A percentile compares a stretch with the other conserved stretches of the same genome.
phyloP scores from a whole-genome alignment of 163 green algal genomes.

The Scenedesmus sp. region DNA sequence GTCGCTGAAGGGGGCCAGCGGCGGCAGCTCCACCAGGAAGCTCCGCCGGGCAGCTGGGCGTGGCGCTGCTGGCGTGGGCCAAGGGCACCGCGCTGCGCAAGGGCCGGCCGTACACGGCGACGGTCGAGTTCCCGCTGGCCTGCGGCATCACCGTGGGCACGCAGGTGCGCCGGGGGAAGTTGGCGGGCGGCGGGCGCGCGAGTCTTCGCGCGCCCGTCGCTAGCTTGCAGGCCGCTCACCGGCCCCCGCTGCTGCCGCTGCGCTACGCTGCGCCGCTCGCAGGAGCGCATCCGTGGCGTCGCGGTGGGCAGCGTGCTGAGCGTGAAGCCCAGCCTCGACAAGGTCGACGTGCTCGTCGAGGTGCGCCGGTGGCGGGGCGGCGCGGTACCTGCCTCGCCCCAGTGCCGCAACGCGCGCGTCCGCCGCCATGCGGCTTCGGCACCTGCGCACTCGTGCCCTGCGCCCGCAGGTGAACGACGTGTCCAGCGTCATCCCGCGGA shows the following conservation, averaged over 20 bases:
- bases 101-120: slow-evolving; percentile 71
- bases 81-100: slow-evolving; percentile 55
- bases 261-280: no score
- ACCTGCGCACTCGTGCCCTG: no score
- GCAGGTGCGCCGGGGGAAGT: slow-evolving; percentile 61
- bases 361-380: slow-evolving; percentile 41
- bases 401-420: no score
- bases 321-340: slow-evolving; percentile 86
- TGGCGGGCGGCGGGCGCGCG: no score
- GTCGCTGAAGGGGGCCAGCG: no score
- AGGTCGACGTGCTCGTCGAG: slow-evolving; percentile 94
- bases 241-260: no score
- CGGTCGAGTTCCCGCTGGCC: slow-evolving; percentile 93
- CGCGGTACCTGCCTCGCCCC: no score
- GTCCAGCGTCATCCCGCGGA: slow-evolving; percentile 91
- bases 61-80: slow-evolving; percentile 50
- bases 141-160: slow-evolving; percentile 96
- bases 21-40: no score
- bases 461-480: slow-evolving; percentile 86
- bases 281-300: slow-evolving; percentile 88
- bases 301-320: slow-evolving; percentile 87
- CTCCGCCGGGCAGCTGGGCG: no score
- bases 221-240: no score
- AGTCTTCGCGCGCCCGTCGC: no score
- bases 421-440: no score